These are phyloP conservation scores for Xylariaceae sp. DNA, from an alignment of 2,329 filamentous ascomycete genomes.

Conservation along the genomic window DNA sequence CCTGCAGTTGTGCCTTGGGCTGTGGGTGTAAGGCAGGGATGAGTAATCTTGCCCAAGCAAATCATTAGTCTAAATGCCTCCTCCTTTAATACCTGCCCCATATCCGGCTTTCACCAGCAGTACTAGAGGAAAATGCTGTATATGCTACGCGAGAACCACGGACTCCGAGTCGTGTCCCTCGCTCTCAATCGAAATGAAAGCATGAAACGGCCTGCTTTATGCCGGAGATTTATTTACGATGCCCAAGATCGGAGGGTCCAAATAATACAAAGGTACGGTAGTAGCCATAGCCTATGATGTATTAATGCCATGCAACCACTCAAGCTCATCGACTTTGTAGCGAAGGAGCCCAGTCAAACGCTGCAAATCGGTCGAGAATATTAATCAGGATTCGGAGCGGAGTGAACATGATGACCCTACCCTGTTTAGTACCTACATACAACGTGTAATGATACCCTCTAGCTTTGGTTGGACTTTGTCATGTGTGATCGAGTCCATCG, in stretches of 20 bases:
- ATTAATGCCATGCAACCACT: constrained; percentile 27
- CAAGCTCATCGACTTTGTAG: not conserved
- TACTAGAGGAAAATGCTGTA: constrained; percentile 4
- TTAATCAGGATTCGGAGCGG: constrained; percentile 22
- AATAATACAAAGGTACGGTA: too few species aligned
- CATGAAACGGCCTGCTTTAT: too few species aligned
- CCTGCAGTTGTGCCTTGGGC: constrained; percentile 22
- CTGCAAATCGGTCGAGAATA: constrained; percentile 4
- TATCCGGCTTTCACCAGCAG: not conserved
- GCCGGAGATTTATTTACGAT: not conserved
- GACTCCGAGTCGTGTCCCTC: constrained; percentile 17
- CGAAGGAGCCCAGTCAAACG: constrained; percentile 9
- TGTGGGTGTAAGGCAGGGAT: constrained; percentile 19
- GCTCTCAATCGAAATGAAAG: too few species aligned
- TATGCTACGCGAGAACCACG: constrained; percentile 4
- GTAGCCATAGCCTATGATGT: constrained; percentile 3
- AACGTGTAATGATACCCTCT: not conserved
- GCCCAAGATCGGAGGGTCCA: too few species aligned
- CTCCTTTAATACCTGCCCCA: constrained; percentile 15
- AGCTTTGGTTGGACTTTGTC: constrained; percentile 4
- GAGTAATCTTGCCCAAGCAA: constrained; percentile 8
- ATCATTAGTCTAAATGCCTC: constrained; percentile 17
- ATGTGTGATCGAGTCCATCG: constrained; percentile 15
- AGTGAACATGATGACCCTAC: constrained; percentile 11
- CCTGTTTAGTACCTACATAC: constrained; percentile 8